These are phyloP conservation scores for Candida michaelii DNA, from an alignment of 805 yeast species.

Conservation along the genomic window DNA sequence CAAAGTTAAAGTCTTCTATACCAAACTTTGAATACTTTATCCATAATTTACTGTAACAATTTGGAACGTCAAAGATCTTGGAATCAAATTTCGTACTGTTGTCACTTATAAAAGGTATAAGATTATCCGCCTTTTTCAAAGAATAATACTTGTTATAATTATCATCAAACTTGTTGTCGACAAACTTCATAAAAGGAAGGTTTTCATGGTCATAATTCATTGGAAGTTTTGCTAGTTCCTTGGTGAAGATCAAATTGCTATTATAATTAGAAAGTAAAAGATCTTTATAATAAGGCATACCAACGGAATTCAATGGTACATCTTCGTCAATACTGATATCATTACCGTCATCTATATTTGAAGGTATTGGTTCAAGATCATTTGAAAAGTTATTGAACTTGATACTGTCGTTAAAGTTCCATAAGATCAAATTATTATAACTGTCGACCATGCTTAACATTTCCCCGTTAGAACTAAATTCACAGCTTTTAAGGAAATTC, in stretches of 20 bases:
- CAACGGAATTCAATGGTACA: slow-evolving; percentile 68
- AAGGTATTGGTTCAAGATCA: slow-evolving; percentile 24
- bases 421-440: slow-evolving; percentile 59
- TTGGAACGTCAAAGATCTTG: slow-evolving; percentile 48
- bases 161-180: slow-evolving; percentile 16
- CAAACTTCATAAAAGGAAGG: slow-evolving; percentile 15
- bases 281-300: slow-evolving; percentile 84
- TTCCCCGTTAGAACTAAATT: slow-evolving; percentile 72
- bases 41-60: slow-evolving; percentile 70
- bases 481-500: slow-evolving; percentile 46
- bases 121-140: slow-evolving; percentile 12
- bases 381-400: slow-evolving; percentile 39
- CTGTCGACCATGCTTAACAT: slow-evolving; percentile 69
- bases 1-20: slow-evolving; percentile 90
- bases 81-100: slow-evolving; percentile 11
- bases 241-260: slow-evolving; percentile 55
- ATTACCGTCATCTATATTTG: slow-evolving; percentile 28
- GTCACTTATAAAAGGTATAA: slow-evolving; percentile 16
- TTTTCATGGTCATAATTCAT: slow-evolving; percentile 19
- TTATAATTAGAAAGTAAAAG: slow-evolving; percentile 82
- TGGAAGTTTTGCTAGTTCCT: slow-evolving; percentile 61
- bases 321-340: slow-evolving; percentile 39
- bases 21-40: slow-evolving; percentile 88
- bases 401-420: slow-evolving; percentile 49
- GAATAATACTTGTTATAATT: slow-evolving; percentile 13